Base-by-base conservation (phyloP, 169 alveolate species). In the Cystoisospora suis region DNA sequence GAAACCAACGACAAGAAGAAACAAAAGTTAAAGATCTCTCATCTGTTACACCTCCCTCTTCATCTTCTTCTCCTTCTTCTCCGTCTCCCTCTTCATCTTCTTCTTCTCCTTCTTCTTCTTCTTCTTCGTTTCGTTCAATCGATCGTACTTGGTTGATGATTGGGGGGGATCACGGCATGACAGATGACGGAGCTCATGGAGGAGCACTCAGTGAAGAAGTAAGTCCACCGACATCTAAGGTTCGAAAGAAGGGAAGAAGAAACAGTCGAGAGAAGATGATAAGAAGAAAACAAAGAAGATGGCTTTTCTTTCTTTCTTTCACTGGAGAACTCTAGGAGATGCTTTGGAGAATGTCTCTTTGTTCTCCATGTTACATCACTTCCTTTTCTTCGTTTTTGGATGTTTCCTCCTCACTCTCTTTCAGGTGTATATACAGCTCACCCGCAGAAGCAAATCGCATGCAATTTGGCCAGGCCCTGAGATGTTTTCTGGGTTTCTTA, bases 131-230 rank as follows among this genome's bases (percentile, higher is more conserved):
- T 27, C 15, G 45, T 15, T 29, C 75, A 77, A 90, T 20, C 1
- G n/a, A 9, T 3, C 77, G 77, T 1, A 94, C 97, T 3, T 81
- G 94, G 3, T 65, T 95, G n/a, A 44, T 96, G 42, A 89, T 95
- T 0, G 72, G 94, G 49, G 96, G 97, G 7, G 98, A 96, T 89
- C 98, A 95, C 90, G 97, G 98, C 5, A 95, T 95, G 97, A 94
- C 98, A 27, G 96, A 93, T 29, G 93, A 79, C 3, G 98, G 98
- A 2, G 94, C 95, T 80, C 97, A 96, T 81, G 97, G 97, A 38
- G 97, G 97, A 29, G 91, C 92, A 23, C 69, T 94, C 49, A 36
- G 45, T 45, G 88, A 93, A 91, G 98, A 96, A 92, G 94, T 91
- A 40, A 81, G 88, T 49, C 65, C 40, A 61, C n/a, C n/a, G n/a